A percentile compares a stretch with the other conserved stretches of the same genome.
Conservation (phyloP, 2,329 filamentous ascomycete genomes). For the Ascochyta rabiei region DNA sequence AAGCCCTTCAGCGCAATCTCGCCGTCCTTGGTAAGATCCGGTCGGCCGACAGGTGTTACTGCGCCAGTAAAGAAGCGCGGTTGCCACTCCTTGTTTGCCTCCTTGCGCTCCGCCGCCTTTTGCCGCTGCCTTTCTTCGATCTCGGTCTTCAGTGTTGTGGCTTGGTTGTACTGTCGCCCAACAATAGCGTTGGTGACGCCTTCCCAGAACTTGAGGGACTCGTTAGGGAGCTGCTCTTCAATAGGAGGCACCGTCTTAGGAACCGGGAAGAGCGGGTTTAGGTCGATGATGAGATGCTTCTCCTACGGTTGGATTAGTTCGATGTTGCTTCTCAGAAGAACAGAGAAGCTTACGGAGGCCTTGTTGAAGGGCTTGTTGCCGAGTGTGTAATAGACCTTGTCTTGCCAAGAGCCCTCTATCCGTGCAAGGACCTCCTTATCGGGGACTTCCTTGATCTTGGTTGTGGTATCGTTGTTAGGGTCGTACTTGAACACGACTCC, state of each 20-base stretch:
- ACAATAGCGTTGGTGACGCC: slow-evolving; percentile 85
- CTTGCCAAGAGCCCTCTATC: slow-evolving; percentile 86
- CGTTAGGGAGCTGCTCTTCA: slow-evolving; percentile 82
- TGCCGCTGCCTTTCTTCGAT: slow-evolving; percentile 89
- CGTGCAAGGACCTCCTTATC: slow-evolving; percentile 82
- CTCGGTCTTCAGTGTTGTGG: slow-evolving; percentile 86
- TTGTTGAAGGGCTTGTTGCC: slow-evolving; percentile 54
- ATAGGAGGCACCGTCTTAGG: slow-evolving; percentile 79
- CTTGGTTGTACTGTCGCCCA: slow-evolving; percentile 80
- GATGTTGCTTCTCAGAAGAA: not conserved
- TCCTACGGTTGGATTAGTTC: slow-evolving; percentile 40
- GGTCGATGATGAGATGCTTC: slow-evolving; percentile 80
- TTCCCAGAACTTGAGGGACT: slow-evolving; percentile 87
- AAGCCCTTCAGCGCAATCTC: slow-evolving; percentile 61
- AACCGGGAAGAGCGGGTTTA: slow-evolving; percentile 79
- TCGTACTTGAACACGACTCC: slow-evolving; percentile 92
- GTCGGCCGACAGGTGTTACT: slow-evolving; percentile 65
- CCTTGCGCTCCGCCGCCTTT: slow-evolving; percentile 80
- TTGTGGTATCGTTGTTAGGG: slow-evolving; percentile 81
- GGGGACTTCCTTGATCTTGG: slow-evolving; percentile 81
- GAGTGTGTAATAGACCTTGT: slow-evolving; percentile 67
- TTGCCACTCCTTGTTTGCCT: slow-evolving; percentile 71
- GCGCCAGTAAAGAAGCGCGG: slow-evolving; percentile 84
- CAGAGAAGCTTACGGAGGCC: slow-evolving; percentile 59
- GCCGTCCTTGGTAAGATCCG: slow-evolving; percentile 69